Evolutionary conservation across 2,329 filamentous ascomycete genomes (phyloP), one percentile per base, ranked within the genome.

Genomic region (Xylaria sp.): DNA sequence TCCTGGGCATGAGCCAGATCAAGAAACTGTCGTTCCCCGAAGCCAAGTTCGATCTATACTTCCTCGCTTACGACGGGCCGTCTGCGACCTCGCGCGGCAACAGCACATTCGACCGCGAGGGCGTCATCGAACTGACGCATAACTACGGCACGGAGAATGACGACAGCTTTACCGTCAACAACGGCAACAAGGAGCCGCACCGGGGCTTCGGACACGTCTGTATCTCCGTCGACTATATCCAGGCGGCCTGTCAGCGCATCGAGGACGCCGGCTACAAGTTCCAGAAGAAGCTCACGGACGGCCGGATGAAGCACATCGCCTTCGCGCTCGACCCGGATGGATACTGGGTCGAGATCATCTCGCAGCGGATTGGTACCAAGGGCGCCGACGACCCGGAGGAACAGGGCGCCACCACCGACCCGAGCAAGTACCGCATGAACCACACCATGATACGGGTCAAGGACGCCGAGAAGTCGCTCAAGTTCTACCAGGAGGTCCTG

Each of bases 391-490:
- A 94, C 72, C 87, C 92, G 81, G 93, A 92, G 1, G 92, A 94
- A 77, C 84, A 85, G 60, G 83, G 92, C 65, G 91, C 88, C 66
- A 87, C 89, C 58, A 97, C 94, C 0, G 92, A 98, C 75, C 81
- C 90, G 0, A 80, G 81, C 20, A 92, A 89, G 39, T 98, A 98
- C 81, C 90, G 92, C 75, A 90, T 91, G 87, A 94, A 96, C 83
- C 93, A 96, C 83, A 94, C 92, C 66, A 98, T 98, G 96, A 89
- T 99, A 75, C 92, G 96, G 37, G 91, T 98, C 82, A 98, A 98
- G 84, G 90, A 93, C 74, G 84, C 86, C 28, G 87, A 93, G 78
- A 90, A 89, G 80, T 92, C 90, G 15, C 84, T 94, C 77, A 89
- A 90, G 77, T 95, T 93, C 80, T 95, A 95, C 82, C 88, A 95